phyloP scores from a whole-genome alignment of 1,284 basidiomycete species.

The Serendipita sp. region DNA sequence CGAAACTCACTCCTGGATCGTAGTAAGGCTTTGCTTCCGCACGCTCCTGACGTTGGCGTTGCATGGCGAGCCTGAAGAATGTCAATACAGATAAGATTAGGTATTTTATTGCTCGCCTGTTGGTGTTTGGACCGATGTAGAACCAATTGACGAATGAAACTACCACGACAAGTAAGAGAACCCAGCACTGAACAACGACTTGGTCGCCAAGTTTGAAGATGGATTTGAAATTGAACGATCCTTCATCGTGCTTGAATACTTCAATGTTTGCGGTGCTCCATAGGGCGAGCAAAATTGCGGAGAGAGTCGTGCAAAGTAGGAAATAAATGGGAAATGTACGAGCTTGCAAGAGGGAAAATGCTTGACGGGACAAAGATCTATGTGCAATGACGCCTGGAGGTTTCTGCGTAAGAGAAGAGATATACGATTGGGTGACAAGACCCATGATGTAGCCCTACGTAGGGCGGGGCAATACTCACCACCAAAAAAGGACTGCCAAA shows the following conservation, averaged over 20 bases:
- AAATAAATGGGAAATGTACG: constrained; percentile 67
- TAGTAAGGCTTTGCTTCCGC: constrained; percentile 55
- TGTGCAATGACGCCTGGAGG: constrained; percentile 1
- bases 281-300: constrained; percentile 39
- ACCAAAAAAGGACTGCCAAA: constrained; percentile 1
- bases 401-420: background rate
- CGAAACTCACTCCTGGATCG: constrained; percentile 39
- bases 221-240: constrained; percentile 24
- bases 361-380: constrained; percentile 34
- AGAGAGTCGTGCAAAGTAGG: constrained; percentile 39
- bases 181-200: constrained; percentile 59
- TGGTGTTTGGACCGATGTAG: constrained; percentile 50
- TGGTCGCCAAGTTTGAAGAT: constrained; percentile 25
- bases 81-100: background rate
- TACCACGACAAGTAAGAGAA: constrained; percentile 36
- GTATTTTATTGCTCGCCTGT: constrained; percentile 34
- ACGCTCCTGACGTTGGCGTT: constrained; percentile 42
- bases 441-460: background rate
- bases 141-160: constrained; percentile 43
- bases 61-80: background rate
- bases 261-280: constrained; percentile 55
- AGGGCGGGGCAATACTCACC: background rate
- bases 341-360: constrained; percentile 66
- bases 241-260: constrained; percentile 25
- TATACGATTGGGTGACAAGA: background rate